phyloP scores from a whole-genome alignment of 2,329 filamentous ascomycete genomes.

The Aplosporella prunicola region DNA sequence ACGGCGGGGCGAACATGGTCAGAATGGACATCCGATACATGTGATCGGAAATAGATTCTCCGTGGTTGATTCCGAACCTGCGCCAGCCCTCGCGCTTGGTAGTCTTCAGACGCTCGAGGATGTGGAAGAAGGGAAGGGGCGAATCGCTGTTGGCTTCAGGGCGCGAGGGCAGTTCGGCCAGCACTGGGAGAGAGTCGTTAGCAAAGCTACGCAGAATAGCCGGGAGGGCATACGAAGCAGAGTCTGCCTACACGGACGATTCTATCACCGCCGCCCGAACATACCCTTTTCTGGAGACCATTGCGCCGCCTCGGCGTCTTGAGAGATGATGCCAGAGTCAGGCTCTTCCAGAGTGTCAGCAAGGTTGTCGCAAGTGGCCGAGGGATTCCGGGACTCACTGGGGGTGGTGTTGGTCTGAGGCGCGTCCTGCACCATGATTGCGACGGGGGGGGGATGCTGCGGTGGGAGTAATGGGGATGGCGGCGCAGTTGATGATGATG shows the following conservation, averaged over 20 bases:
- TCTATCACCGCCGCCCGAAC: conserved; percentile 18
- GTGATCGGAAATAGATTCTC: conserved; percentile 93
- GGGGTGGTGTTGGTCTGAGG: conserved; percentile 33
- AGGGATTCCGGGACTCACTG: conserved; percentile 21
- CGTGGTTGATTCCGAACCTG: conserved; percentile 64
- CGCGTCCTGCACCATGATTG: too few relatives aligned
- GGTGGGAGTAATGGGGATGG: conserved; percentile 14
- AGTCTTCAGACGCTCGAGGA: conserved; percentile 88
- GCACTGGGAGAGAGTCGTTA: conserved; percentile 36
- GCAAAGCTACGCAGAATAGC: not conserved
- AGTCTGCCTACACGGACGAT: conserved; percentile 8
- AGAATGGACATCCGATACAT: conserved; percentile 99
- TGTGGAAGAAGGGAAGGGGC: conserved; percentile 85
- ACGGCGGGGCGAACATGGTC: conserved; percentile 77
- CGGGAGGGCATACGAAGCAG: not conserved
- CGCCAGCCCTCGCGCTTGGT: conserved; percentile 95
- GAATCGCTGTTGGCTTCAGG: conserved; percentile 55
- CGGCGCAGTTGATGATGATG: too few relatives aligned
- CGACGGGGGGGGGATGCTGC: too few relatives aligned
- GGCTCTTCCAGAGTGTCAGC: conserved; percentile 18
- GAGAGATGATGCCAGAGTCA: conserved; percentile 26
- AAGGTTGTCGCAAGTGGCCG: too few relatives aligned
- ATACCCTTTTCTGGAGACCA: conserved; percentile 41
- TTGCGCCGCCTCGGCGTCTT: conserved; percentile 13
- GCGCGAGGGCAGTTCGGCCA: conserved; percentile 52